phyloP scores from a whole-genome alignment of 495 filamentous ascomycete species.

The Hyaloscypha finlandica region DNA sequence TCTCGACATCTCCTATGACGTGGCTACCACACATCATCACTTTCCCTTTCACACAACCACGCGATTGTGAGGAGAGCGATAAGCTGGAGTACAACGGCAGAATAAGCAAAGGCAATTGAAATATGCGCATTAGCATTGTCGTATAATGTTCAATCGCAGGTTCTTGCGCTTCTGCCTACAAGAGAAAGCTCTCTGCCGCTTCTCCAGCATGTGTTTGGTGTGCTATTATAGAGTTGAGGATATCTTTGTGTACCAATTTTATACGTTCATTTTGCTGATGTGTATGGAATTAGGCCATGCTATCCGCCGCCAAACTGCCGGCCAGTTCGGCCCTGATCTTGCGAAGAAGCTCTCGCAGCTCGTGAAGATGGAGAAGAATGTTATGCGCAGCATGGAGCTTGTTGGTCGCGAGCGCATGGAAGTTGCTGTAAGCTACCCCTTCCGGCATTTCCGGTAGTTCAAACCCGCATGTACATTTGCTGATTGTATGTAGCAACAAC shows the following conservation, averaged over 20 bases:
- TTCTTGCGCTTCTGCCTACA: constrained; percentile 8
- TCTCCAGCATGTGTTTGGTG: background rate
- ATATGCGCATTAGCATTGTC: background rate
- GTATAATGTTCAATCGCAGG: constrained; percentile 14
- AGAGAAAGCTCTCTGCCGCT: constrained; percentile 1
- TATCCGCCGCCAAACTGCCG: constrained; percentile 85
- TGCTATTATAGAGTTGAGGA: background rate
- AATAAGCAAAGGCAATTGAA: background rate
- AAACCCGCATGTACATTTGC: background rate
- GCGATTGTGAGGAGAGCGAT: background rate
- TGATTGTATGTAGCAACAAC: constrained; percentile 72
- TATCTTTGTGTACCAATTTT: constrained; percentile 8
- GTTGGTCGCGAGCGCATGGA: constrained; percentile 97
- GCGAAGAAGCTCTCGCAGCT: constrained; percentile 96
- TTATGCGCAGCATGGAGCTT: constrained; percentile 96
- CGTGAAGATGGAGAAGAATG: constrained; percentile 99
- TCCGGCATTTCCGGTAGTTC: background rate
- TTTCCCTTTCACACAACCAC: background rate
- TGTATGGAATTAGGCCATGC: constrained; percentile 71
- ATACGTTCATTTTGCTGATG: constrained; percentile 13
- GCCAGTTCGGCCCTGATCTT: constrained; percentile 93
- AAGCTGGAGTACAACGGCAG: background rate
- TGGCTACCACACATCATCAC: constrained; percentile 12
- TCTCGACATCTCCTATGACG: constrained; percentile 15
- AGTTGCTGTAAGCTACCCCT: constrained; percentile 73